A percentile compares a stretch with the other conserved stretches of the same genome.
Evolutionary conservation across 768 basidiomycete genomes (phyloP).

Genomic region (Tephrocybe sp.): DNA sequence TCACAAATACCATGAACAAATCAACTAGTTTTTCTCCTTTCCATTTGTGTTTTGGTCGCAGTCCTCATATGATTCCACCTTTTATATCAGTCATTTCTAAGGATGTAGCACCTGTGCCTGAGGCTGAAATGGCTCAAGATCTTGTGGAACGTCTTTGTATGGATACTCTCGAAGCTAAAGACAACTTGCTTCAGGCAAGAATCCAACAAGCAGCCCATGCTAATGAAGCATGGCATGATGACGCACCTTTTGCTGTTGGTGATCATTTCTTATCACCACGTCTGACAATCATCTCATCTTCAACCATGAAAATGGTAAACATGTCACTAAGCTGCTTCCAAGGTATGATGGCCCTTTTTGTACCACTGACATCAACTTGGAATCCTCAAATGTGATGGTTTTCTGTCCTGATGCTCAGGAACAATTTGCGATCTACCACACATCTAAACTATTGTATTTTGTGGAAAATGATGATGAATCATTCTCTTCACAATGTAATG

Average conservation of each 20-base stretch:
- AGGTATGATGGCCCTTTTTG: constrained; percentile 26
- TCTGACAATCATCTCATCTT: constrained; percentile 20
- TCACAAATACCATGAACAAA: constrained; percentile 27
- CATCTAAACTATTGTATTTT: constrained; percentile 22
- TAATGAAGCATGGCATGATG: constrained; percentile 5
- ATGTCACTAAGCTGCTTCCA: constrained; percentile 36
- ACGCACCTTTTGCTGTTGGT: not conserved
- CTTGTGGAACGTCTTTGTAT: not conserved
- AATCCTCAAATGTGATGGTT: constrained; percentile 18
- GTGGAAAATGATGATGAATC: constrained; percentile 25
- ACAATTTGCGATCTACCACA: constrained; percentile 32
- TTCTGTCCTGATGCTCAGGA: constrained; percentile 14
- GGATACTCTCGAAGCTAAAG: constrained; percentile 4
- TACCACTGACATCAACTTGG: constrained; percentile 15
- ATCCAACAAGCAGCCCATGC: constrained; percentile 20
- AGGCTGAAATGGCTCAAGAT: not conserved
- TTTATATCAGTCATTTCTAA: too few species aligned
- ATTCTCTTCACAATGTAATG: constrained; percentile 25
- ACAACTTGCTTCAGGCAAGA: constrained; percentile 19
- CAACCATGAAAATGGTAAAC: constrained; percentile 15
- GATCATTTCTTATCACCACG: constrained; percentile 29
- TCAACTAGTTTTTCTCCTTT: constrained; percentile 27
- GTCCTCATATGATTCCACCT: constrained; percentile 21
- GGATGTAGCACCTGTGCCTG: not conserved
- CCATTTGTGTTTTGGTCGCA: constrained; percentile 19